Conservation (phyloP, 257 asterid species). For the Solanum paucissectum region DNA sequence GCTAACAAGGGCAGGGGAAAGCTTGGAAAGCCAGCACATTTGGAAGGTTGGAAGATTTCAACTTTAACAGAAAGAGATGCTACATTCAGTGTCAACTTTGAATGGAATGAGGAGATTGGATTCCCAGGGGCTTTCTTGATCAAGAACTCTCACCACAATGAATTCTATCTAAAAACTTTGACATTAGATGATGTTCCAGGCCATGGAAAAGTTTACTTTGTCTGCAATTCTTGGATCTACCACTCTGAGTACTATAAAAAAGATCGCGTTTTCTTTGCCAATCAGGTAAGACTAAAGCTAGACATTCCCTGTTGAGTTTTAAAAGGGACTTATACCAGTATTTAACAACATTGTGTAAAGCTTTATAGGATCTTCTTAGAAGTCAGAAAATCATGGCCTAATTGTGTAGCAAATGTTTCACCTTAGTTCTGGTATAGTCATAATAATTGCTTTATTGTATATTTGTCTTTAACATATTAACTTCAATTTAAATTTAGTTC, state of each 20-base stretch:
- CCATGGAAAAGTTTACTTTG: slow-evolving; percentile 7
- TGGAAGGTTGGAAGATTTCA: slow-evolving; percentile 10
- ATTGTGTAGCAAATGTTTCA: neutral
- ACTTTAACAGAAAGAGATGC: slow-evolving; percentile 13
- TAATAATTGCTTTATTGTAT: neutral
- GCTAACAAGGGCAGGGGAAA: slow-evolving; percentile 8
- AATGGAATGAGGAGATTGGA: slow-evolving; percentile 15
- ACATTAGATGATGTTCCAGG: slow-evolving; percentile 17
- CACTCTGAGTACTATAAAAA: slow-evolving; percentile 11
- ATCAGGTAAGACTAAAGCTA: slow-evolving; percentile 13
- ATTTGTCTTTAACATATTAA: neutral
- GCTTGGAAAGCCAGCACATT: slow-evolving; percentile 6
- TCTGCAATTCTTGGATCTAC: slow-evolving; percentile 31
- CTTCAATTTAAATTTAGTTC: neutral
- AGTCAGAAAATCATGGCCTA: neutral
- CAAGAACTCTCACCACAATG: slow-evolving; percentile 15
- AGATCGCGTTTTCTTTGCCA: slow-evolving; percentile 21
- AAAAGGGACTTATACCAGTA: neutral
- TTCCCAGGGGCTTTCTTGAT: slow-evolving; percentile 28
- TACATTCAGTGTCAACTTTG: slow-evolving; percentile 3
- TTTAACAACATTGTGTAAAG: neutral
- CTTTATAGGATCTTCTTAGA: neutral
- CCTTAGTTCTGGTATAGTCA: neutral
- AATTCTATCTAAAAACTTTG: slow-evolving; percentile 26
- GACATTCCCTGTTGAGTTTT: neutral